Evolutionary conservation across 768 basidiomycete genomes (phyloP).

Genomic region (Lactarius sanguifluus): DNA sequence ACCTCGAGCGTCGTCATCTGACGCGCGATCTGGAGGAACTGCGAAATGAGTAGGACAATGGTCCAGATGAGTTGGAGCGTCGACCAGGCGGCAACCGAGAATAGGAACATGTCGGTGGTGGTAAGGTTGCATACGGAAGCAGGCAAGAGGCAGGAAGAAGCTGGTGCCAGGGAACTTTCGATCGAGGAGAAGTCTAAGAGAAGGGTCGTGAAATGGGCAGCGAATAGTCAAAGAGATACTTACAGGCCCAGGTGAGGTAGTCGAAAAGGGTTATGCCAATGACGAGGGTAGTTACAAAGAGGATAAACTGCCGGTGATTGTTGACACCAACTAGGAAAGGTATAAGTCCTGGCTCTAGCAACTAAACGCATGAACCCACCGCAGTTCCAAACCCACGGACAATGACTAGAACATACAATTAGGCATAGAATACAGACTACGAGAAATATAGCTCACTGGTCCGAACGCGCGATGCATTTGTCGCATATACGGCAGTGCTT

Average conservation of each 20-base stretch:
- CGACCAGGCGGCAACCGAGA: conserved; percentile 80
- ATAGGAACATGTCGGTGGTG: conserved; percentile 76
- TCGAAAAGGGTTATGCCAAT: conserved; percentile 79
- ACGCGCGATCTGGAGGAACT: conserved; percentile 88
- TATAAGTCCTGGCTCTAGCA: conserved; percentile 13
- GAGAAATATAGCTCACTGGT: conserved; percentile 66
- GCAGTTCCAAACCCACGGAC: conserved; percentile 99
- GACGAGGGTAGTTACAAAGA: conserved; percentile 89
- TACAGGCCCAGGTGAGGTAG: conserved; percentile 80
- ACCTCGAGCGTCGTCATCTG: conserved; percentile 98
- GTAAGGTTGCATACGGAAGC: conserved; percentile 67
- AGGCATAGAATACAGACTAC: conserved; percentile 14
- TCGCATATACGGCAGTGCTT: conserved; percentile 95
- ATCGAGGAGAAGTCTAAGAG: conserved; percentile 55
- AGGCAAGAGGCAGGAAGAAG: conserved; percentile 68
- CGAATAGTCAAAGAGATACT: conserved; percentile 36
- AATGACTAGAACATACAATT: conserved; percentile 59
- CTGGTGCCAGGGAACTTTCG: conserved; percentile 42
- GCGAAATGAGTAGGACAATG: conserved; percentile 75
- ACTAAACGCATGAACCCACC: conserved; percentile 49
- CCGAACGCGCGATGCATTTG: conserved; percentile 84
- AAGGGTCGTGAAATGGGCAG: conserved; percentile 10
- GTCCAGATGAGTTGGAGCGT: conserved; percentile 98
- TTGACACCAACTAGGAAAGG: conserved; percentile 69
- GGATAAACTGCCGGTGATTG: conserved; percentile 93